Base-by-base conservation (phyloP, 2,329 filamentous ascomycete genomes). In the Scolecobasidium constrictum region DNA sequence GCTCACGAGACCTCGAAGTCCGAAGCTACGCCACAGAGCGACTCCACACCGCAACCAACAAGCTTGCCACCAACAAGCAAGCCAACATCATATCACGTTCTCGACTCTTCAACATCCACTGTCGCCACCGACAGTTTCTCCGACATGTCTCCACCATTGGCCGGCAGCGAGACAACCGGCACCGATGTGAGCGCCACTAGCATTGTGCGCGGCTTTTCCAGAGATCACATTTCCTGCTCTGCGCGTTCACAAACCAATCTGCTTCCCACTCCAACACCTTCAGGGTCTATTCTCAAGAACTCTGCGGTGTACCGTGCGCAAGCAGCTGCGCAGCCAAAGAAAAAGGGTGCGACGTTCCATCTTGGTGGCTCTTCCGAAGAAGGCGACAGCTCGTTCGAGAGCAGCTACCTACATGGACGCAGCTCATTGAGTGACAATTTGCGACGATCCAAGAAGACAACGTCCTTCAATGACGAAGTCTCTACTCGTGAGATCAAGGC, bases 201-300 rank as follows among this genome's bases (percentile, higher is more conserved):
- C 49, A 75, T 94, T 45, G 81, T 94, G 41, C 83, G 85, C 49
- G 88, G 88, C 45, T 94, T 95, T 63, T 85, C 83, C 4, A 85
- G 84, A 2, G 81, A 83, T 19, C 77, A 81, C 47, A 71, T 82
- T 34, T 81, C 78, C 7, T 81, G 78, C 2, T 83, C 79, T 0
- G 77, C 78, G 53, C 74, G 79, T 50, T 81, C 67, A 49, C 75
- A 68, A 54, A 77, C 63, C 48, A 71, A 73, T 50, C 61, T 66
- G 11, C 56, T 39, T n/a, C 19, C 31, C 5, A 22, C 64, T 35
- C 69, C 64, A 2, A 56, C 66, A 7, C 67, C 72, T 28, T 66
- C 71, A 9, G 74, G 75, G 21, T 67, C 72, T 20, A 79, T 83
- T 34, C 74, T 82, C 26, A 81, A 81, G 52, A 61, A 60, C 35